A percentile compares a stretch with the other conserved stretches of the same genome.
phyloP scores from a whole-genome alignment of 2,329 filamentous ascomycete genomes.

The Ceratocystis smalleyi region DNA sequence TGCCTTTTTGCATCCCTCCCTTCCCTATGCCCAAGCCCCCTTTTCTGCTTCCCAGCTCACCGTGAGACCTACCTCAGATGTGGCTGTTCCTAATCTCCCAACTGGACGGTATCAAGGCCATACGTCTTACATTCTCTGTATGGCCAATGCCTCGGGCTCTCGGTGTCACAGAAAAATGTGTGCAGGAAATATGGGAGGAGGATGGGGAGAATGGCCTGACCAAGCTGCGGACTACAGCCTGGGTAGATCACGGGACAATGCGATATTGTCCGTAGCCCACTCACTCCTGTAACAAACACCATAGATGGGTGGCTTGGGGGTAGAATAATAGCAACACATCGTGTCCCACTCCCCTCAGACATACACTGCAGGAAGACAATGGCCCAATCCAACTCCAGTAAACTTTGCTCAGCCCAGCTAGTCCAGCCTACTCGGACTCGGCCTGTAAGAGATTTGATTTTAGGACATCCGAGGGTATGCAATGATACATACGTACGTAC shows the following conservation, averaged over 20 bases:
- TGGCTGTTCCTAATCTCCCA: neutral
- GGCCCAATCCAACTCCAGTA: no score
- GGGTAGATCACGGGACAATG: neutral
- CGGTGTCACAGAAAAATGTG: neutral
- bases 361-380: neutral
- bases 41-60: neutral
- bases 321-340: no score
- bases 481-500: neutral
- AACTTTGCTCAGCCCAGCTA: no score
- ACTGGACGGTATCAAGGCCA: neutral
- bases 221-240: neutral
- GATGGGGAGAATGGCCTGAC: no score
- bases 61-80: neutral
- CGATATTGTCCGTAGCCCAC: no score
- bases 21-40: neutral
- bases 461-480: neutral
- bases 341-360: neutral
- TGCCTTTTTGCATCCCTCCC: neutral
- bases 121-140: neutral
- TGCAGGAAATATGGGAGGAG: neutral
- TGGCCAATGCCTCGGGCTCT: neutral
- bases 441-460: neutral
- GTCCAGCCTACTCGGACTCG: no score
- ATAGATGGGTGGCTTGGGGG: no score
- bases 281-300: no score